Percentiles rank a stretch among this genome's conserved stretches.
phyloP scores from a whole-genome alignment of 2,329 filamentous ascomycete genomes.

The Fusarium piperis region DNA sequence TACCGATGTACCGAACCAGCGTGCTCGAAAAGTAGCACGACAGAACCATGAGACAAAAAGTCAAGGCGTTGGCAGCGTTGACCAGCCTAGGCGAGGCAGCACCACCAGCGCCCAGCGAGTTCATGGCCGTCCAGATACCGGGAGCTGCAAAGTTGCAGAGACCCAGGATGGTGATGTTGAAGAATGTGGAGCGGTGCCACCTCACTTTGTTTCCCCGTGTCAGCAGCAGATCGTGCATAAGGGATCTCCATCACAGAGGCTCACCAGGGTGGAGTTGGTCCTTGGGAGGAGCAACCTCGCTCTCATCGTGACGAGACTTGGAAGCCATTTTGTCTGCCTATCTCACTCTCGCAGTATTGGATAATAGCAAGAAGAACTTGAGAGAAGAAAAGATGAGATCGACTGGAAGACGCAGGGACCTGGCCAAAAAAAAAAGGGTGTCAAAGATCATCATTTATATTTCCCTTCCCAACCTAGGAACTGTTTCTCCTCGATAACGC shows the following conservation, averaged over 20 bases:
- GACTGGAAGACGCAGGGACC: background rate
- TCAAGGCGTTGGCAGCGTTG: constrained; percentile 76
- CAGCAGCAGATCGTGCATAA: background rate
- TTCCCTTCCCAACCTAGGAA: constrained; percentile 7
- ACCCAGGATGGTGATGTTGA: constrained; percentile 76
- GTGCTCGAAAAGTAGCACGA: constrained; percentile 73
- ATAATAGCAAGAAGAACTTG: background rate
- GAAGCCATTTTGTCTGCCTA: constrained; percentile 21
- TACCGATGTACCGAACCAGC: constrained; percentile 73
- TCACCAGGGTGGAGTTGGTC: constrained; percentile 45
- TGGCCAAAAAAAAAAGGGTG: background rate
- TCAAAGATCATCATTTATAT: constrained; percentile 34
- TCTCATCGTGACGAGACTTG: constrained; percentile 34
- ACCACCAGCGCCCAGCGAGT: constrained; percentile 76
- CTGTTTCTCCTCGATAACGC: background rate
- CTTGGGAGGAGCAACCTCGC: constrained; percentile 41
- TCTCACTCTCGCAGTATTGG: background rate
- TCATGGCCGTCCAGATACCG: constrained; percentile 79
- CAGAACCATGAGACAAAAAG: constrained; percentile 77
- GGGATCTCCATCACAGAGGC: background rate
- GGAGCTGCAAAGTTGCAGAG: constrained; percentile 76
- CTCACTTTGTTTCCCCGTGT: constrained; percentile 55
- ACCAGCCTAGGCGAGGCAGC: constrained; percentile 71
- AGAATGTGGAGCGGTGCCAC: constrained; percentile 78
- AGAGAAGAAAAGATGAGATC: background rate